Conservation (phyloP, 306 rosid species). For the Boehmeria nivea region DNA sequence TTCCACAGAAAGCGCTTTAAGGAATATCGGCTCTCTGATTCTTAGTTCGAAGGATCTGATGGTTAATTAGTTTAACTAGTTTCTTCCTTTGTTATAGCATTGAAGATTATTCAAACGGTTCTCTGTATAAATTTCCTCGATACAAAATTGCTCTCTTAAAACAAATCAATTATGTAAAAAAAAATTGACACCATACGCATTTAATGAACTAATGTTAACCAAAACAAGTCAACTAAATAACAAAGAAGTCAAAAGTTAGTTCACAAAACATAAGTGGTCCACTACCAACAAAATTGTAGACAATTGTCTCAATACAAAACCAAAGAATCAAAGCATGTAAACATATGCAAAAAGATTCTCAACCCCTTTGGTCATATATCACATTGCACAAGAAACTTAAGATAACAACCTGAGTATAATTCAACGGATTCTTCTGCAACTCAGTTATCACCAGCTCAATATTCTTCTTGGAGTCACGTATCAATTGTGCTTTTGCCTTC, state of each 20-base stretch:
- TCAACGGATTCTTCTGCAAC: conserved; percentile 87
- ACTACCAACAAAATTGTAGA: not conserved
- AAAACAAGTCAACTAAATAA: not conserved
- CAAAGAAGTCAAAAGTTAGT: not conserved
- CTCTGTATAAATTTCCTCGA: no score
- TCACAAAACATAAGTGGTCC: not conserved
- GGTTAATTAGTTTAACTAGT: no score
- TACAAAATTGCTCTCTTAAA: no score
- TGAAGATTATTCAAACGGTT: no score
- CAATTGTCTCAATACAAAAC: not conserved
- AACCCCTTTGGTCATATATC: not conserved
- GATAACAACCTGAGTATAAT: conserved; percentile 69
- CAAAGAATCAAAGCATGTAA: not conserved
- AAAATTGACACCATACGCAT: not conserved
- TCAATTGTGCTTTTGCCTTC: conserved; percentile 85
- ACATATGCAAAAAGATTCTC: not conserved
- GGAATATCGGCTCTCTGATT: no score
- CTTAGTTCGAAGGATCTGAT: no score
- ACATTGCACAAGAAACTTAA: not conserved
- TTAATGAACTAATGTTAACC: not conserved
- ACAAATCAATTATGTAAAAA: not conserved
- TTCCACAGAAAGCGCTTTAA: no score
- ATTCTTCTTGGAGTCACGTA: conserved; percentile 81
- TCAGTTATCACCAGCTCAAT: conserved; percentile 60
- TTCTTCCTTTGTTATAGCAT: no score